These are phyloP conservation scores for Tylopilus vinaceipallidus DNA, from an alignment of 768 basidiomycete species.

Conservation along the genomic window DNA sequence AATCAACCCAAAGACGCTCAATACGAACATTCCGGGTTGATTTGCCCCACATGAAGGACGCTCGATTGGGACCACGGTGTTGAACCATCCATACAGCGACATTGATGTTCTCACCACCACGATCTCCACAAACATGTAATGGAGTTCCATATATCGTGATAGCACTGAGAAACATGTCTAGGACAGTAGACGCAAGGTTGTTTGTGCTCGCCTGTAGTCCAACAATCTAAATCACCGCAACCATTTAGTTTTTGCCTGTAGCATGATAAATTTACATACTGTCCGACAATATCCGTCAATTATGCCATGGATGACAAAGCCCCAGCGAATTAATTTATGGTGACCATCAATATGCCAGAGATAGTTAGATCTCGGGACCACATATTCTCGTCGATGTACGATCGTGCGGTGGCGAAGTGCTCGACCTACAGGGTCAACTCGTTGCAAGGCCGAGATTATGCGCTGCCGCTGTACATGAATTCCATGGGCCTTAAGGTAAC, in stretches of 20 bases:
- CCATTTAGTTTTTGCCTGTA: too few species aligned
- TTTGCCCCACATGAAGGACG: slow-evolving; percentile 32
- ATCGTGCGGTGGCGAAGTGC: background rate
- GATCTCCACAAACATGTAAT: slow-evolving; percentile 26
- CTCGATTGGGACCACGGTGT: slow-evolving; percentile 18
- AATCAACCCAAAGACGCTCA: slow-evolving; percentile 45
- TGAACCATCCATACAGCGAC: slow-evolving; percentile 30
- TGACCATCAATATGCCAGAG: slow-evolving; percentile 27
- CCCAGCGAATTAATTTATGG: slow-evolving; percentile 26
- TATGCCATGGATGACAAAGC: slow-evolving; percentile 25
- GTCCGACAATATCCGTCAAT: slow-evolving; percentile 31
- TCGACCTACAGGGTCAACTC: slow-evolving; percentile 7
- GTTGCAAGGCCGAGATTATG: slow-evolving; percentile 5
- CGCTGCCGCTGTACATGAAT: slow-evolving; percentile 14
- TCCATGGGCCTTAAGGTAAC: slow-evolving; percentile 11
- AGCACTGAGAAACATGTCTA: slow-evolving; percentile 21
- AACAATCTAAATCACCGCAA: slow-evolving; percentile 23
- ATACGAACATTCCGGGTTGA: slow-evolving; percentile 44
- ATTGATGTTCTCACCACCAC: slow-evolving; percentile 30
- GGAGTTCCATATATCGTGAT: slow-evolving; percentile 16
- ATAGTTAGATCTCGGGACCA: slow-evolving; percentile 9
- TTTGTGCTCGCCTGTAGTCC: slow-evolving; percentile 23
- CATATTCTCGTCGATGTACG: slow-evolving; percentile 1
- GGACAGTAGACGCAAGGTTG: slow-evolving; percentile 27
- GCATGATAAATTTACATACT: too few species aligned